Evolutionary conservation across 1,284 basidiomycete species (phyloP).

Genomic region (Ceratobasidium sp.): DNA sequence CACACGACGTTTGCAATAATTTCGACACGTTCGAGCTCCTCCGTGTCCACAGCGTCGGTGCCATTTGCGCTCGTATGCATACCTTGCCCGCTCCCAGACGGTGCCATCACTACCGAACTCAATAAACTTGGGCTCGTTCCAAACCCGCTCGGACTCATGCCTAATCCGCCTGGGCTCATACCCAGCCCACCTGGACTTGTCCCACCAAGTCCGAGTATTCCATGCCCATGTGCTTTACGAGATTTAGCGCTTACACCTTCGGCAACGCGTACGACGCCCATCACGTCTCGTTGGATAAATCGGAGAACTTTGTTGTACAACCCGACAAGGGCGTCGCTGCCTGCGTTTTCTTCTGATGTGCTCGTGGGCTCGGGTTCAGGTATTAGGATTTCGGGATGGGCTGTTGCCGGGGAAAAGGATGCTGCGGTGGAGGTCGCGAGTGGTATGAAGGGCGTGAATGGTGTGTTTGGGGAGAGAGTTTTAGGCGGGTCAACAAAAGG

Average conservation of each 20-base stretch:
- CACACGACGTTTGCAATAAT: constrained; percentile 88
- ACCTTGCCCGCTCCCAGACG: background rate
- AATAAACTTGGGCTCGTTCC: constrained; percentile 18
- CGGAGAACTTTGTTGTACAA: constrained; percentile 84
- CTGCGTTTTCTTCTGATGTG: constrained; percentile 49
- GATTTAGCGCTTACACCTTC: constrained; percentile 66
- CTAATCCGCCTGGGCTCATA: constrained; percentile 22
- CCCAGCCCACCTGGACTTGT: constrained; percentile 13
- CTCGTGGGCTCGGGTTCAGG: constrained; percentile 16
- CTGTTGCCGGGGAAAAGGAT: constrained; percentile 15
- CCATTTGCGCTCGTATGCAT: constrained; percentile 1
- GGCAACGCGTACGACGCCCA: constrained; percentile 64
- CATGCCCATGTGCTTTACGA: constrained; percentile 27
- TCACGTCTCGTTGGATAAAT: constrained; percentile 75
- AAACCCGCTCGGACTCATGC: constrained; percentile 27
- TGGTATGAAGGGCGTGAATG: constrained; percentile 62
- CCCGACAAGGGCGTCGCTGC: constrained; percentile 67
- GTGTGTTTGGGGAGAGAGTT: constrained; percentile 57
- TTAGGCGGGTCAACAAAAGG: constrained; percentile 57
- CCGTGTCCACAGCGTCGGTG: background rate
- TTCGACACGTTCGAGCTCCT: constrained; percentile 65
- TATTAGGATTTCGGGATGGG: constrained; percentile 36
- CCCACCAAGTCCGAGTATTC: background rate
- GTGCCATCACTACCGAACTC: background rate
- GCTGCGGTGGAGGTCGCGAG: constrained; percentile 54